A percentile compares a stretch with the other conserved stretches of the same genome.
Conservation (phyloP, 1,284 basidiomycete species). For the Phenoliferia sp. region DNA sequence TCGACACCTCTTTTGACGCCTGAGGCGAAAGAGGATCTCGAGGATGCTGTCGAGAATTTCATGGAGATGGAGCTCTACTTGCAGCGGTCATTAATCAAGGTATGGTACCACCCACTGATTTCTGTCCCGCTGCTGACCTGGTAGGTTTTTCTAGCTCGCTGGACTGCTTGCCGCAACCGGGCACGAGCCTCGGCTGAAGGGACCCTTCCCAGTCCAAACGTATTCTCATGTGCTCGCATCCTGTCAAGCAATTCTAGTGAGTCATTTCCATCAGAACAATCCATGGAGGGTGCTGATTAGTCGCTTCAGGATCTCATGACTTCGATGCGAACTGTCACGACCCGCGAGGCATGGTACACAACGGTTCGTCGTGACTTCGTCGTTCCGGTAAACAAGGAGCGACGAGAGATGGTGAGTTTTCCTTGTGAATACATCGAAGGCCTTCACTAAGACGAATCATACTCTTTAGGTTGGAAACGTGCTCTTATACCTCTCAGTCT, state of each 20-base stretch:
- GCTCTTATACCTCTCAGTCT: conserved; percentile 81
- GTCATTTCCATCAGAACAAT: too few relatives aligned
- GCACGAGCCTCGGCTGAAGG: conserved; percentile 90
- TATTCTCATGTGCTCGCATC: conserved; percentile 80
- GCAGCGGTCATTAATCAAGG: conserved; percentile 78
- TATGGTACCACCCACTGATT: conserved; percentile 14
- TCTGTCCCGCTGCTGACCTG: background rate
- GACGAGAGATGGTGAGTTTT: conserved; percentile 66
- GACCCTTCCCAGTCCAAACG: conserved; percentile 68
- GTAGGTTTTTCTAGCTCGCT: too few relatives aligned
- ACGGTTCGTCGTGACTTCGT: conserved; percentile 77
- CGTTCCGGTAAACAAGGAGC: conserved; percentile 75
- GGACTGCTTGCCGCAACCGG: conserved; percentile 77
- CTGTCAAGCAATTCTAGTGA: conserved; percentile 66
- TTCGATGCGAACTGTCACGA: conserved; percentile 91
- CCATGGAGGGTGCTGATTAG: too few relatives aligned
- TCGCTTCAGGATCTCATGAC: conserved; percentile 58
- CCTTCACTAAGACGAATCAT: background rate
- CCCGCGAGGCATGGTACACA: conserved; percentile 78
- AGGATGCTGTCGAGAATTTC: conserved; percentile 17
- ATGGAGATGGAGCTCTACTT: conserved; percentile 79
- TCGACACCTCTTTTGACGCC: conserved; percentile 2
- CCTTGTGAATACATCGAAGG: background rate
- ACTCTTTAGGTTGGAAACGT: conserved; percentile 75
- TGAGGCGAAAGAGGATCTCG: conserved; percentile 8